phyloP scores from a whole-genome alignment of 1,284 basidiomycete genomes.

The Athelia psychrophila region DNA sequence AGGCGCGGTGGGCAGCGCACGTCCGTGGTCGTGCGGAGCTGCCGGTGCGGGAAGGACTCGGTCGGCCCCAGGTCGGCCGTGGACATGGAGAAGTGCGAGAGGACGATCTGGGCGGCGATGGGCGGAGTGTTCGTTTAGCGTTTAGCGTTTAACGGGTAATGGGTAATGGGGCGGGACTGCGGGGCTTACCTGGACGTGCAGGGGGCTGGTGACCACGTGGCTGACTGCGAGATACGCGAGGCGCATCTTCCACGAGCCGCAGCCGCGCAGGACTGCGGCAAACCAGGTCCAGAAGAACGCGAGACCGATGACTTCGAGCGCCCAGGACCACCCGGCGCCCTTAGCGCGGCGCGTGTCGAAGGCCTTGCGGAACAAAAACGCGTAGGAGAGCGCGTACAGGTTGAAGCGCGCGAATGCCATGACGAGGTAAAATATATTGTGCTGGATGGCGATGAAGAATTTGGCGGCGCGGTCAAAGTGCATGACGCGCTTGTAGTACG shows the following conservation, averaged over 20 bases:
- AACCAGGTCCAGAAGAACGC: conserved; percentile 84
- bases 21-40: conserved; percentile 95
- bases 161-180: no score
- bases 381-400: conserved; percentile 89
- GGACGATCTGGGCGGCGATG: conserved; percentile 80
- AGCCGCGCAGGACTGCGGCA: conserved; percentile 57
- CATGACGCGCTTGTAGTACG: conserved; percentile 93
- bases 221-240: conserved; percentile 76
- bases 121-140: no score
- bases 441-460: conserved; percentile 77
- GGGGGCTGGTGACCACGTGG: conserved; percentile 78
- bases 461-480: conserved; percentile 73
- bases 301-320: conserved; percentile 68
- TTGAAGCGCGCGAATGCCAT: conserved; percentile 95
- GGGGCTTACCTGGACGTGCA: conserved; percentile 83
- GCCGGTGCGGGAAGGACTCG: conserved; percentile 92
- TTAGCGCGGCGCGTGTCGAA: conserved; percentile 56
- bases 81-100: conserved; percentile 97
- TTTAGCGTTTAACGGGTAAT: no score
- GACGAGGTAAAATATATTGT: conserved; percentile 91
- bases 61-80: conserved; percentile 87
- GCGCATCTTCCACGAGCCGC: conserved; percentile 64
- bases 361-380: conserved; percentile 65
- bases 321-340: conserved; percentile 71
- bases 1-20: conserved; percentile 85